These are phyloP conservation scores for Stentor roeselii DNA, from an alignment of 73 alveolate species.

Conservation along the genomic window DNA sequence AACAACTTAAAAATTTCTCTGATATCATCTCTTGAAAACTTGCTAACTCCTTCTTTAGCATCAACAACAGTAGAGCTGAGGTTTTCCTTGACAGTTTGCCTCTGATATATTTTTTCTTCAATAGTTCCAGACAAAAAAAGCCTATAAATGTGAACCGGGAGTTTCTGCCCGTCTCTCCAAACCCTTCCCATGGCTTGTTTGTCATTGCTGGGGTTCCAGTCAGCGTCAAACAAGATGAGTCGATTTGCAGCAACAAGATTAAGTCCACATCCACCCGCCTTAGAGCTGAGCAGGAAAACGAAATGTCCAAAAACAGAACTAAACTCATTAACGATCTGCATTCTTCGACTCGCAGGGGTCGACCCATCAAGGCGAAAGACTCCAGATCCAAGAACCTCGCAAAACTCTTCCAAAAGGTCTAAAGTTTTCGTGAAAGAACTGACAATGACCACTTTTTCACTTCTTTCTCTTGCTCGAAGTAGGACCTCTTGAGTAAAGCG, in stretches of 20 bases:
- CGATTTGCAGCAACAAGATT: conserved; percentile 73
- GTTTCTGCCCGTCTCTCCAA: conserved; percentile 88
- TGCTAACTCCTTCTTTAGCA: conserved; percentile 17
- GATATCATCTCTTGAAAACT: conserved; percentile 20
- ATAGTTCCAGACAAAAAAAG: conserved; percentile 76
- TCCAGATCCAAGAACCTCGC: conserved; percentile 9
- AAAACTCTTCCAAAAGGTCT: conserved; percentile 29
- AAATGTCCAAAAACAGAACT: not conserved
- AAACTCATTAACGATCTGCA: conserved; percentile 36
- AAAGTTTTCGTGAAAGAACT: conserved; percentile 37
- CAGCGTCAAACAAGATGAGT: conserved; percentile 62
- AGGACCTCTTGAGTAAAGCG: not conserved
- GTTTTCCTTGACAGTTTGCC: conserved; percentile 57
- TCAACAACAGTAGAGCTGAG: conserved; percentile 41
- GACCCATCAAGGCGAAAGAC: conserved; percentile 50
- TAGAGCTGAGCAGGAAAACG: conserved; percentile 62
- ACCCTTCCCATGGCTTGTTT: conserved; percentile 88
- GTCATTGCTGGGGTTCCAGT: conserved; percentile 89
- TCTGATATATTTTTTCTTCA: conserved; percentile 83
- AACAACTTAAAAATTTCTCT: conserved; percentile 9
- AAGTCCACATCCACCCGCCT: conserved; percentile 82
- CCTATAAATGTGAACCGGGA: conserved; percentile 82
- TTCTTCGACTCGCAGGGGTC: conserved; percentile 30
- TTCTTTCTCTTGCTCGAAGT: not conserved
- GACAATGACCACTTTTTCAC: conserved; percentile 27